Conservation (phyloP, 805 yeast genomes). For the Spathaspora passalidarum region DNA sequence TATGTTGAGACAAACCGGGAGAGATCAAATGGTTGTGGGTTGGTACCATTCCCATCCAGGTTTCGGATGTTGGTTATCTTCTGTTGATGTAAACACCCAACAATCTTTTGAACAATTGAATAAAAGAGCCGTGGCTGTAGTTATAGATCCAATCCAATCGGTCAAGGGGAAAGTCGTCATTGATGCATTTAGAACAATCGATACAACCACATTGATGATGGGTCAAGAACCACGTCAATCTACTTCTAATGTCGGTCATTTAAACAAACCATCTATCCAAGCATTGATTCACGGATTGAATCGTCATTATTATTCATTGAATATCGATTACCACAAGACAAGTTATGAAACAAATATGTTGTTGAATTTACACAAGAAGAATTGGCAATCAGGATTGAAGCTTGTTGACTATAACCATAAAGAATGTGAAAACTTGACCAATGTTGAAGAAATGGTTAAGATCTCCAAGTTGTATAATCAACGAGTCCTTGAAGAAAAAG, state of each 20-base stretch:
- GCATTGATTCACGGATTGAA: constrained; percentile 96
- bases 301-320: constrained; percentile 93
- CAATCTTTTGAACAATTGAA: constrained; percentile 96
- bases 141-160: constrained; percentile 96
- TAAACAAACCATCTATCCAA: constrained; percentile 94
- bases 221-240: constrained; percentile 98
- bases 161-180: constrained; percentile 98
- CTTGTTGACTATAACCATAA: constrained; percentile 73
- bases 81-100: constrained; percentile 96
- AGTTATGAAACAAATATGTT: constrained; percentile 91
- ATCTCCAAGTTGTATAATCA: constrained; percentile 87
- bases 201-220: constrained; percentile 82
- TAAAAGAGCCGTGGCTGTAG: constrained; percentile 96
- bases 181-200: constrained; percentile 95
- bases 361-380: constrained; percentile 87
- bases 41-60: constrained; percentile 99
- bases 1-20: constrained; percentile 97
- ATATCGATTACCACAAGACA: constrained; percentile 92
- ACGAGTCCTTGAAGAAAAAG: constrained; percentile 90
- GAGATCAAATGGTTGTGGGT: constrained; percentile 98
- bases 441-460: constrained; percentile 76
- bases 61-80: constrained; percentile 98
- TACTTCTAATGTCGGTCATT: constrained; percentile 90
- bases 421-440: constrained; percentile 70
- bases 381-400: constrained; percentile 91